Evolutionary conservation across 495 filamentous ascomycete species (phyloP).

Genomic region (Hypoxylon trugodes): DNA sequence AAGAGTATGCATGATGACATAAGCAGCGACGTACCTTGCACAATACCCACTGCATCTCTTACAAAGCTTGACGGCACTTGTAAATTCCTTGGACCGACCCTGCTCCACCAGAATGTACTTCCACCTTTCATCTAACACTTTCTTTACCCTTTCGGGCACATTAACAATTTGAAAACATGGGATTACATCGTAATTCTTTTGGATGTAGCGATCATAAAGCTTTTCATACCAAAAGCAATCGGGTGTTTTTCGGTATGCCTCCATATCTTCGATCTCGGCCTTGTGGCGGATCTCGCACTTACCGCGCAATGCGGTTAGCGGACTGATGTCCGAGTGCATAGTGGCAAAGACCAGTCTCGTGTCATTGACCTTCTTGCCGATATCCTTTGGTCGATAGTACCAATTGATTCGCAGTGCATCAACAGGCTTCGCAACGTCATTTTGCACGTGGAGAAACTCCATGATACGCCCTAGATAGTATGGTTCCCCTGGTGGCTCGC

Average conservation of each 20-base stretch:
- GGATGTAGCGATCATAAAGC: constrained; percentile 97
- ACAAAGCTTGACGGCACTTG: constrained; percentile 94
- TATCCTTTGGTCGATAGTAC: constrained; percentile 97
- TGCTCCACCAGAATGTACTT: constrained; percentile 93
- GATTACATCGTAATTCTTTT: constrained; percentile 96
- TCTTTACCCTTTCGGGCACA: constrained; percentile 91
- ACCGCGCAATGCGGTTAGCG: constrained; percentile 88
- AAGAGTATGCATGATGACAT: constrained; percentile 28
- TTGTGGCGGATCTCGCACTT: constrained; percentile 90
- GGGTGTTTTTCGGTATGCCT: constrained; percentile 80
- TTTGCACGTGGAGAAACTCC: constrained; percentile 89
- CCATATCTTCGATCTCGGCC: constrained; percentile 82
- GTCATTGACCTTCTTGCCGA: constrained; percentile 89
- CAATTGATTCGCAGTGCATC: constrained; percentile 94
- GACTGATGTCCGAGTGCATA: constrained; percentile 98
- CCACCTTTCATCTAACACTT: constrained; percentile 94
- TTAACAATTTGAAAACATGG: constrained; percentile 93
- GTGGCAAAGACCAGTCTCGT: constrained; percentile 89
- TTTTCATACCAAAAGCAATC: constrained; percentile 98
- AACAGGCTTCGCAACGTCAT: constrained; percentile 74
- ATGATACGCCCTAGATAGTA: constrained; percentile 98
- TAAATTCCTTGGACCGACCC: constrained; percentile 90
- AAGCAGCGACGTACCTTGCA: constrained; percentile 72
- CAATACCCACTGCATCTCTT: constrained; percentile 90
- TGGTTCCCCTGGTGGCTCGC: constrained; percentile 96